A percentile compares a stretch with the other conserved stretches of the same genome.
These are phyloP conservation scores for Saccharomycopsis fibuligera DNA, from an alignment of 805 yeast genomes.

Conservation along the genomic window DNA sequence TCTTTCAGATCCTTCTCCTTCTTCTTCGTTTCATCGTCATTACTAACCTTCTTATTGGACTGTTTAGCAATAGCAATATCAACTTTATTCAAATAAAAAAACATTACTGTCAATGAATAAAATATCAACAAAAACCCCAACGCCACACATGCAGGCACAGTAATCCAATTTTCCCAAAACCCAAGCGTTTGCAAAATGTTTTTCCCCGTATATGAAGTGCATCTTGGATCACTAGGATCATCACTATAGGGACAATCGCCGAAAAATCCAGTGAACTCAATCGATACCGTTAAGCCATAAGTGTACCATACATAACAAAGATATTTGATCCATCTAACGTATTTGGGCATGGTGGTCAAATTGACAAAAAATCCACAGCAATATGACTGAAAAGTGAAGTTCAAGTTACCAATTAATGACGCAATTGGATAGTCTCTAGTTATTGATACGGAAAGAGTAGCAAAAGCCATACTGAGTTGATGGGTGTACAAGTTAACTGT, in stretches of 20 bases:
- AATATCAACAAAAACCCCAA: constrained; percentile 55
- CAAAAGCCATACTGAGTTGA: constrained; percentile 49
- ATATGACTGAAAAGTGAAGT: constrained; percentile 66
- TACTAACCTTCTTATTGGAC: neutral
- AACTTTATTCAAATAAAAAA: constrained; percentile 42
- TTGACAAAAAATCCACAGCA: constrained; percentile 80
- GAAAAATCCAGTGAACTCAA: constrained; percentile 54
- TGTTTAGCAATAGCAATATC: constrained; percentile 44
- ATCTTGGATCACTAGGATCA: constrained; percentile 27
- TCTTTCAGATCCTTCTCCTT: neutral
- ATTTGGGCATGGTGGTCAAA: constrained; percentile 69
- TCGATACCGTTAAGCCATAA: constrained; percentile 61
- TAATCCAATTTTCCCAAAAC: constrained; percentile 56
- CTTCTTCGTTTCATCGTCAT: neutral
- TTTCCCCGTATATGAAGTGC: constrained; percentile 48
- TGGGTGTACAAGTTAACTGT: constrained; percentile 51
- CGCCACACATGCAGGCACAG: constrained; percentile 55
- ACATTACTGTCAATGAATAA: constrained; percentile 40
- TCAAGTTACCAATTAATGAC: constrained; percentile 52
- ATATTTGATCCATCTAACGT: constrained; percentile 80
- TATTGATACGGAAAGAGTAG: constrained; percentile 45
- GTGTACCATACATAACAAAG: constrained; percentile 73
- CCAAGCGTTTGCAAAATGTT: constrained; percentile 53
- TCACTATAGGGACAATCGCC: constrained; percentile 48
- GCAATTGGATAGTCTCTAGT: constrained; percentile 58